Percentiles rank a stretch among this genome's conserved stretches.
Conservation (phyloP, 176 grass and related monocot genomes). For the Lolium rigidum region DNA sequence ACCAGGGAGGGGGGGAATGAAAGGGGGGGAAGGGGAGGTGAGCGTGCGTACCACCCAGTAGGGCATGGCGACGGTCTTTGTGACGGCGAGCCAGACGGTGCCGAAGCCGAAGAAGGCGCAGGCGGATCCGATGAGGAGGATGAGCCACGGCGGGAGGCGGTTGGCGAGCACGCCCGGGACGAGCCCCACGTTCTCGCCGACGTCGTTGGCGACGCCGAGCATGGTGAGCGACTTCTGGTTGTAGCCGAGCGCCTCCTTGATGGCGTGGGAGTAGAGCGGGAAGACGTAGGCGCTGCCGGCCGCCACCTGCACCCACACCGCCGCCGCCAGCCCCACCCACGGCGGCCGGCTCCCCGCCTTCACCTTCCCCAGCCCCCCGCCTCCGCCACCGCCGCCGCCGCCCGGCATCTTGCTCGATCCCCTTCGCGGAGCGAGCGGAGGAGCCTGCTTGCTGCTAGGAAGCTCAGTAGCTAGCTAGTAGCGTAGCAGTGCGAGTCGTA, state of each 20-base stretch:
- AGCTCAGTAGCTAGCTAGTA: not conserved
- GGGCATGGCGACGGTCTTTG: constrained; percentile 69
- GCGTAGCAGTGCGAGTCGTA: not conserved
- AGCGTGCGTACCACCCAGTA: constrained; percentile 66
- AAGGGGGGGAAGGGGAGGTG: not conserved
- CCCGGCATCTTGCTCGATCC: constrained; percentile 29
- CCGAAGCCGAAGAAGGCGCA: constrained; percentile 86
- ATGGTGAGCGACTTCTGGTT: constrained; percentile 75
- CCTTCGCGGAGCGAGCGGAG: not conserved
- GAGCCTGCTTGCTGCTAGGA: not conserved
- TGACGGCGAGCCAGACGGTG: constrained; percentile 83
- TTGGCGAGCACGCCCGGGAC: constrained; percentile 75
- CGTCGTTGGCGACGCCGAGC: constrained; percentile 92
- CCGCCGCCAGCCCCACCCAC: constrained; percentile 91
- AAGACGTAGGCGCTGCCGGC: constrained; percentile 85
- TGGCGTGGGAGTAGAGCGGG: constrained; percentile 83
- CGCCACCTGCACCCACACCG: constrained; percentile 91
- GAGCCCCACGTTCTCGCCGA: constrained; percentile 88
- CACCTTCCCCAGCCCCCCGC: constrained; percentile 41
- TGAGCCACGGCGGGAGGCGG: constrained; percentile 72
- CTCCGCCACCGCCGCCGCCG: not conserved
- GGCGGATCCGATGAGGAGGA: constrained; percentile 75
- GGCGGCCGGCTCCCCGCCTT: constrained; percentile 83
- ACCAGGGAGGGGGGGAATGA: no score
- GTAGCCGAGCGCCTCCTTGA: constrained; percentile 73